Percentiles rank a stretch among this genome's conserved stretches.
Evolutionary conservation across 495 filamentous ascomycete genomes (phyloP).

Genomic region (Penicillium paradoxum): DNA sequence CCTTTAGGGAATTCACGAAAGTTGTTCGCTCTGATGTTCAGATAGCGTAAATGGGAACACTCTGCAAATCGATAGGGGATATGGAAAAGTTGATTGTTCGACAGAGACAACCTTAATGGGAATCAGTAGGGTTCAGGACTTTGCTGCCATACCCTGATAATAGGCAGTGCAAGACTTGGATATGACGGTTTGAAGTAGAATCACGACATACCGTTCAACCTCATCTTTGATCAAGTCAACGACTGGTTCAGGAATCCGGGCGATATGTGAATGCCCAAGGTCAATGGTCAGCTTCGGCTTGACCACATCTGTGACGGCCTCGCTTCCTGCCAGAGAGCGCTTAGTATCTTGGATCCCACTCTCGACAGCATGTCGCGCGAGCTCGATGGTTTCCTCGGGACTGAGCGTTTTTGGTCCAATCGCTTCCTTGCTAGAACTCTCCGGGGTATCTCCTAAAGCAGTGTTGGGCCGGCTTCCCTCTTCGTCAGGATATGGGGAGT

Average conservation of each 20-base stretch:
- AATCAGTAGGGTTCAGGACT: slow-evolving; percentile 3
- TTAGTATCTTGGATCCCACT: slow-evolving; percentile 64
- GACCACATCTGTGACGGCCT: slow-evolving; percentile 61
- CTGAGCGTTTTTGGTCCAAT: slow-evolving; percentile 28
- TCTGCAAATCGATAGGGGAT: slow-evolving; percentile 79
- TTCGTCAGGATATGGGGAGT: slow-evolving; percentile 25
- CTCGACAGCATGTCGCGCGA: slow-evolving; percentile 62
- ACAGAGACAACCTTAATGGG: slow-evolving; percentile 67
- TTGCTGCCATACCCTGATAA: not conserved
- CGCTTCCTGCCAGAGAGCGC: slow-evolving; percentile 61
- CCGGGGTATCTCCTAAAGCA: slow-evolving; percentile 23
- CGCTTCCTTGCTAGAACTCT: slow-evolving; percentile 18
- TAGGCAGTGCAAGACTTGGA: not conserved
- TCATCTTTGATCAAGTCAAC: slow-evolving; percentile 91
- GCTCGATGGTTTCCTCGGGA: slow-evolving; percentile 46
- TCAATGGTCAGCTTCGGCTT: slow-evolving; percentile 83
- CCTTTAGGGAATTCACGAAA: slow-evolving; percentile 83
- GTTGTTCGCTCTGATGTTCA: slow-evolving; percentile 87
- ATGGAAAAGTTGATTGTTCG: slow-evolving; percentile 77
- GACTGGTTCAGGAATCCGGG: slow-evolving; percentile 77
- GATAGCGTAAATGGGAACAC: slow-evolving; percentile 82
- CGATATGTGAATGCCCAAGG: slow-evolving; percentile 76
- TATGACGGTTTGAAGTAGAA: not conserved
- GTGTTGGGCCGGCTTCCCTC: slow-evolving; percentile 30
- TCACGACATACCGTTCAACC: slow-evolving; percentile 68